phyloP scores from a whole-genome alignment of 805 yeast species.

The Metschnikowia peoriensis region DNA sequence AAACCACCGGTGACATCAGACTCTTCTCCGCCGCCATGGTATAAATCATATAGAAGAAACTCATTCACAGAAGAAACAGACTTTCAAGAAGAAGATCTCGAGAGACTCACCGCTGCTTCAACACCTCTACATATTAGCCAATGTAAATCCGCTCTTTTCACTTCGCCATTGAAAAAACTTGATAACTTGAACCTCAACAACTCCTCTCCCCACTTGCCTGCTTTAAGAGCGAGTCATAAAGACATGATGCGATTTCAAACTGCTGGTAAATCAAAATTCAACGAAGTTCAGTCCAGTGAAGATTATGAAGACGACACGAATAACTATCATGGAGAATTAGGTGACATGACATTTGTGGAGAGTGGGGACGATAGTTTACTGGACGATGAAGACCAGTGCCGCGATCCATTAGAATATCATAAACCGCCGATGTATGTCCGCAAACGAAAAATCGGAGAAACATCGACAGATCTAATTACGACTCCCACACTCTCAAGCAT shows the following conservation, averaged over 20 bases:
- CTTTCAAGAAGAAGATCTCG: neutral
- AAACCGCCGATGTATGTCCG: slow-evolving; percentile 25
- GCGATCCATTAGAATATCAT: slow-evolving; percentile 4
- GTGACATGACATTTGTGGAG: slow-evolving; percentile 28
- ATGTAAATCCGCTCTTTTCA: slow-evolving; percentile 17
- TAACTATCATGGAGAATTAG: slow-evolving; percentile 15
- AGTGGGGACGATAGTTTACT: slow-evolving; percentile 17
- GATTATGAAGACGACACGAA: slow-evolving; percentile 13
- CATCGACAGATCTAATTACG: slow-evolving; percentile 26
- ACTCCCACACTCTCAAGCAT: slow-evolving; percentile 20
- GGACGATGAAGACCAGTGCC: neutral
- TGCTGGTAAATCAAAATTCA: neutral
- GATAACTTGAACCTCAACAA: slow-evolving; percentile 28
- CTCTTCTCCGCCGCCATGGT: slow-evolving; percentile 5
- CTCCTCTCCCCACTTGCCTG: neutral
- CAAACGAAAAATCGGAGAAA: slow-evolving; percentile 26
- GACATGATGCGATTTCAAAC: too few relatives aligned
- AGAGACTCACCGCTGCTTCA: slow-evolving; percentile 17
- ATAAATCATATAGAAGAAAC: neutral
- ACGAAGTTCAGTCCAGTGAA: neutral
- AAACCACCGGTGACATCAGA: neutral
- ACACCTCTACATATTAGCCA: slow-evolving; percentile 23
- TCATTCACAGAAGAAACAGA: slow-evolving; percentile 2
- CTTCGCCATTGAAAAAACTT: slow-evolving; percentile 37
- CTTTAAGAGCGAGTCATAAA: too few relatives aligned